phyloP scores from a whole-genome alignment of 176 grass and related monocot genomes.

The Ananas comosus region DNA sequence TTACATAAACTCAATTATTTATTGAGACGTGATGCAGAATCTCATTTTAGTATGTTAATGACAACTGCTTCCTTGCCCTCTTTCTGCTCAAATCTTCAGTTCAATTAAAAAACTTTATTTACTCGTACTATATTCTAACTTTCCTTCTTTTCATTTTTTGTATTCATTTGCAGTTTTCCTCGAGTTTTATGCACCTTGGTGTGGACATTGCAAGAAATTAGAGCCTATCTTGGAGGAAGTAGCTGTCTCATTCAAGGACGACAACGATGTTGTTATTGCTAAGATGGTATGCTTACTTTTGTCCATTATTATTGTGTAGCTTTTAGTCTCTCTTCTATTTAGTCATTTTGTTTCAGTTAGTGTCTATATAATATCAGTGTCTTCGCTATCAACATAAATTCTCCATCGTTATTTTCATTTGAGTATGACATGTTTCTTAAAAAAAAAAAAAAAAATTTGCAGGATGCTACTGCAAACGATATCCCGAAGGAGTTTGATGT shows the following conservation, averaged over 20 bases:
- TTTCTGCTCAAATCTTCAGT: too few species aligned
- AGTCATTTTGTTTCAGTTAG: not conserved
- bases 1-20: too few species aligned
- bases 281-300: conserved; percentile 61
- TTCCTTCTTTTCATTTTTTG: not conserved
- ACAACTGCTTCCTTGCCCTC: too few species aligned
- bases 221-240: conserved; percentile 72
- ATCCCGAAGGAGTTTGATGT: conserved; percentile 46
- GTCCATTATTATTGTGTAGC: not conserved
- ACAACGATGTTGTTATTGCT: conserved; percentile 59
- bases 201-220: conserved; percentile 63
- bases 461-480: conserved; percentile 74
- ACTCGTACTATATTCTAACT: not conserved
- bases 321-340: not conserved
- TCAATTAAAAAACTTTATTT: not conserved
- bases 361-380: not conserved
- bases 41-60: too few species aligned
- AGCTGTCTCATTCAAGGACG: conserved; percentile 44
- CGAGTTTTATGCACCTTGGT: conserved; percentile 93
- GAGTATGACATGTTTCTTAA: not conserved
- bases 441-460: conserved; percentile 7
- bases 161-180: conserved; percentile 42
- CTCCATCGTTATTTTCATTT: too few species aligned
- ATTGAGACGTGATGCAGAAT: too few species aligned
- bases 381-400: too few species aligned